Base-by-base conservation (phyloP, 2,329 filamentous ascomycete genomes). In the Penicillium nordicum region DNA sequence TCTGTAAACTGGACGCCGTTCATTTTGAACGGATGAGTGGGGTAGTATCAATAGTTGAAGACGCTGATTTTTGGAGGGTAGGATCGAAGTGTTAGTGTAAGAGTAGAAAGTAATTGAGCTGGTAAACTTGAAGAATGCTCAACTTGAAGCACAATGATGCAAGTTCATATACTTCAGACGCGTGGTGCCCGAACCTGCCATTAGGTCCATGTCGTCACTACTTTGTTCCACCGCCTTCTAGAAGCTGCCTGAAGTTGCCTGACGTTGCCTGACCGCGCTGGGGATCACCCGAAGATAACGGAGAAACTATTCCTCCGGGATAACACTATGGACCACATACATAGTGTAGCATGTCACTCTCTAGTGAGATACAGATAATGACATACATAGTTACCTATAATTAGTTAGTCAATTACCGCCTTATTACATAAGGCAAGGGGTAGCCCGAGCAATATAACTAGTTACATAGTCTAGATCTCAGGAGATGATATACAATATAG, bases 1-100 rank as follows among this genome's bases (percentile, higher is more conserved):
- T 97, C 93, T 64, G 94, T 99, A 74, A 97, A 97, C 73, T 95
- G 72, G 53, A 88, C 67, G 57, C 68, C 69, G 67, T 70, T 74
- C 74, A 76, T 76, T 43, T 50, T 72, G 67, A 63, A 65, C 60
- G 58, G 59, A 25, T 38, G 8, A 50, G 40, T 50, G 21, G 53
- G 18, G 43, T 43, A 25, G 42, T 29, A 12, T 59, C 49, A 61
- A 41, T 57, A 25, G 36, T 27, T 46, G 29, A 16, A 38, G 12
- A 18, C 30, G 10, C 5, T 36, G n/a, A 30, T 41, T 14, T 27
- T 18, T 21, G 12, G 29, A 45, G 21, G 11, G 9, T 30, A 11
- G 9, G 9, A n/a, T 34, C 3, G 16, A 11, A n/a, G 16, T 11
- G 21, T 18, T 47, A 25, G 5, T 14, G 12, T 16, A 18, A 25